Percentiles rank a stretch among this genome's conserved stretches.
These are phyloP conservation scores for Colletotrichum sp. DNA, from an alignment of 2,329 filamentous ascomycete species.

Conservation along the genomic window DNA sequence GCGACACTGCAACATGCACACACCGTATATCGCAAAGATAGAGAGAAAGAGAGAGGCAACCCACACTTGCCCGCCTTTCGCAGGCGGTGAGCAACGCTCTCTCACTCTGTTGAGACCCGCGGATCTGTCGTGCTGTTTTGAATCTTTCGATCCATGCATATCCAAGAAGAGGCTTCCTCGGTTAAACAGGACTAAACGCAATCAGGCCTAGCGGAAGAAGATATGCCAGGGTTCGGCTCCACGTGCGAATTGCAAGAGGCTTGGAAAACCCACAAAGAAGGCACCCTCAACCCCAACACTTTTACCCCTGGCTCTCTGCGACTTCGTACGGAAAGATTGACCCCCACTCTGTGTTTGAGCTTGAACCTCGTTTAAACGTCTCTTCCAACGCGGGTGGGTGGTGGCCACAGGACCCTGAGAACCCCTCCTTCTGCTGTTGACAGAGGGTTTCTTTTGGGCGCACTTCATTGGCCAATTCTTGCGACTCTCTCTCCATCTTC, in stretches of 20 bases:
- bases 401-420: slow-evolving; percentile 2
- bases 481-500: not conserved
- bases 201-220: not conserved
- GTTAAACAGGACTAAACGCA: not conserved
- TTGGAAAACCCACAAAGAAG: slow-evolving; percentile 2
- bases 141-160: not conserved
- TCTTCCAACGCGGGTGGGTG: not conserved
- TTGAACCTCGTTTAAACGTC: slow-evolving; percentile 4
- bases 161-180: slow-evolving; percentile 2
- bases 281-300: slow-evolving; percentile 19
- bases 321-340: not conserved
- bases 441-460: not conserved
- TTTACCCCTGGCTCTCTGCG: slow-evolving; percentile 2
- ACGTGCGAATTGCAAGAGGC: not conserved
- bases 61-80: not conserved
- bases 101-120: slow-evolving; percentile 17
- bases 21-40: not conserved
- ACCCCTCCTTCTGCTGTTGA: not conserved
- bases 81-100: slow-evolving; percentile 2
- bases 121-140: not conserved
- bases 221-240: slow-evolving; percentile 9
- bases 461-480: not conserved
- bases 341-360: slow-evolving; percentile 11
- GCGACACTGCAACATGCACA: not conserved
- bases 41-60: not conserved